Base-by-base conservation (phyloP, 2,329 filamentous ascomycete species). In the Monosporascus sp. region DNA sequence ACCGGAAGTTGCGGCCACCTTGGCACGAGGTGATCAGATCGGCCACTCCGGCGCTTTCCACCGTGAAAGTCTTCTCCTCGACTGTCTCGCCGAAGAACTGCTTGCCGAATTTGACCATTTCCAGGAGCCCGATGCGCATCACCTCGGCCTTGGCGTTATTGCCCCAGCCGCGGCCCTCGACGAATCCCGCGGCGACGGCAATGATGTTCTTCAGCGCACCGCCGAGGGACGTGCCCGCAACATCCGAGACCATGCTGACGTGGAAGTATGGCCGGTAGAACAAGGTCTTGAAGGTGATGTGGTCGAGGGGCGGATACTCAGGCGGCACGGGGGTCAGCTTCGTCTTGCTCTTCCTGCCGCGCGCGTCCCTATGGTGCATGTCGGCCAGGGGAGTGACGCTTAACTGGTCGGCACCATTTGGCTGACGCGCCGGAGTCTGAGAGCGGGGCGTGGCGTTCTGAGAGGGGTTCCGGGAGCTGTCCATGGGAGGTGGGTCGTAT, bases 71-170 rank as follows among this genome's bases (percentile, higher is more conserved):
- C 53, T 82, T 83, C 9, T 88, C 83, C 59, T 88, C 82, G 25
- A 94, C 87, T 1, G 88, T 89, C 64, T 92, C 82, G 18, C 85
- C 83, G 69, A 97, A 99, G 77, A 97, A 99, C 63, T 88, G 85
- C 71, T 92, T 90, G 60, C 93, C 93, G 62, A 99, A 99, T 68
- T 89, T 88, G 65, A 97, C 90, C 87, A 97, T 96, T 74, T 99
- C 94, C 63, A 97, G 80, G 46, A 99, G 83, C 7, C 94, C 94
- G 20, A 97, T 88, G 43, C 94, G 89, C 90, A 99, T 97, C 56
- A 99, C 87, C 46, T 94, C 94, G n/a, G 94, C 91, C 77, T 99
- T 97, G 60, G 93, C 93, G 63, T 97, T 99, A 77, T 97, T 92
- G 66, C 94, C 94, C 93, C 94, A 99, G 60, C 93, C 93, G 57